Base-by-base conservation (phyloP, 2,329 filamentous ascomycete species). In the Verticillium nonalfalfae region DNA sequence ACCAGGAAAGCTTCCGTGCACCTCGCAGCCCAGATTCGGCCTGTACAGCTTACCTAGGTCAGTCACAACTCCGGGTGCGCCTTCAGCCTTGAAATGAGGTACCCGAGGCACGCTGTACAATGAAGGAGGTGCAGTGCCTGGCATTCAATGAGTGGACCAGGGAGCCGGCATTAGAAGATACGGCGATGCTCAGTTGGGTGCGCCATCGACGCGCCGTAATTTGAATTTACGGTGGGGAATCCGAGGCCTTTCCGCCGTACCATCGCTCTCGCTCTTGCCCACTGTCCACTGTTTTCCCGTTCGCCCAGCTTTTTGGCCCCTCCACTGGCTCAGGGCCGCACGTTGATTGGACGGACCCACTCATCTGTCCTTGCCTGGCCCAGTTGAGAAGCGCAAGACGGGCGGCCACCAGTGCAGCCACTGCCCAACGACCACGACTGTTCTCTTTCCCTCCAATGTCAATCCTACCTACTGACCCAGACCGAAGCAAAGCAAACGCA, bases 161-260 rank as follows among this genome's bases (percentile, higher is more conserved):
- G 35, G 13, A 36, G 35, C 13, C 35, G 45, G 45, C n/a, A 21
- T 26, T 18, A 18, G 45, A 21, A 52, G 45, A 52, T 52, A 52
- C 45, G 45, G 45, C 45, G 45, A 52, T 26, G 7, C n/a, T 11
- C 7, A 52, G 21, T 21, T 52, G 45, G 45, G 18, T 18, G 21
- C 45, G 45, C 45, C 45, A 52, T 52, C 45, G 35, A 39, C 57
- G 31, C 57, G 38, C 57, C 57, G 40, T 40, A 58, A 50, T 58
- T 58, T 40, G 57, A 58, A 45, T 58, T 58, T 58, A 38, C 56
- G 26, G 13, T 34, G 57, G 50, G 57, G 57, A 40, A 39, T 39
- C 35, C 9, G 35, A 36, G 52, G 15, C 21, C 21, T 26, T 55
- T 13, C 52, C 52, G 31, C 6, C 52, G 52, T 31, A 21, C 18